phyloP scores from a whole-genome alignment of 1,284 basidiomycete genomes.

The Quambalaria eucalypti region DNA sequence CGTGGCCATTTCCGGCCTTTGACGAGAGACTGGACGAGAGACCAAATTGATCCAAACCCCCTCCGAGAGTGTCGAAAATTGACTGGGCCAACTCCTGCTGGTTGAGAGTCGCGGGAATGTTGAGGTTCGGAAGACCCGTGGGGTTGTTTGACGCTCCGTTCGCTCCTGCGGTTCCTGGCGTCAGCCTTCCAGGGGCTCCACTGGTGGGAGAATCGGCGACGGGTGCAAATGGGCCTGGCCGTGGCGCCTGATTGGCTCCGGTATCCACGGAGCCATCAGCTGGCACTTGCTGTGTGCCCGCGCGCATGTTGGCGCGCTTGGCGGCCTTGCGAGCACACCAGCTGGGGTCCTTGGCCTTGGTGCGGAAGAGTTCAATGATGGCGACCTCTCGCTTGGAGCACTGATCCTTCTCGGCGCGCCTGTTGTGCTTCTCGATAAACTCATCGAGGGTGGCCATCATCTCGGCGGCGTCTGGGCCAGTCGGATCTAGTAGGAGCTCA shows the following conservation, averaged over 20 bases:
- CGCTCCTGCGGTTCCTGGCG: background rate
- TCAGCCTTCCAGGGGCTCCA: background rate
- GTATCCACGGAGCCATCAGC: no score
- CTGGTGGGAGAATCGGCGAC: no score
- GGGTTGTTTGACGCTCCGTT: no score
- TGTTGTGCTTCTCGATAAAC: constrained; percentile 32
- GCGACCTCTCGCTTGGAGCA: constrained; percentile 40
- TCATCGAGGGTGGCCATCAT: constrained; percentile 30
- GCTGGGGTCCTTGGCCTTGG: constrained; percentile 32
- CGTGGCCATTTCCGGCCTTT: background rate
- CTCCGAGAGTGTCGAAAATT: background rate
- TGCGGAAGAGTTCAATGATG: constrained; percentile 40
- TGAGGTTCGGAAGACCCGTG: no score
- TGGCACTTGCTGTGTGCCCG: background rate
- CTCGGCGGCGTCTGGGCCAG: constrained; percentile 23
- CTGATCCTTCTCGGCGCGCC: constrained; percentile 25
- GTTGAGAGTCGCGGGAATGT: no score
- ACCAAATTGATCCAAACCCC: background rate
- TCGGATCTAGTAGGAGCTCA: constrained; percentile 34
- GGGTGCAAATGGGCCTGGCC: no score
- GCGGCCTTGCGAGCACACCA: constrained; percentile 35
- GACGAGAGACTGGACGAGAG: background rate
- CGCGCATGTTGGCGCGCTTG: background rate
- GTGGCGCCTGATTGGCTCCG: no score
- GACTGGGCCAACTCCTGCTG: background rate